A percentile compares a stretch with the other conserved stretches of the same genome.
Evolutionary conservation across 2,329 filamentous ascomycete species (phyloP).

Genomic region (Lecanicillium sp.): DNA sequence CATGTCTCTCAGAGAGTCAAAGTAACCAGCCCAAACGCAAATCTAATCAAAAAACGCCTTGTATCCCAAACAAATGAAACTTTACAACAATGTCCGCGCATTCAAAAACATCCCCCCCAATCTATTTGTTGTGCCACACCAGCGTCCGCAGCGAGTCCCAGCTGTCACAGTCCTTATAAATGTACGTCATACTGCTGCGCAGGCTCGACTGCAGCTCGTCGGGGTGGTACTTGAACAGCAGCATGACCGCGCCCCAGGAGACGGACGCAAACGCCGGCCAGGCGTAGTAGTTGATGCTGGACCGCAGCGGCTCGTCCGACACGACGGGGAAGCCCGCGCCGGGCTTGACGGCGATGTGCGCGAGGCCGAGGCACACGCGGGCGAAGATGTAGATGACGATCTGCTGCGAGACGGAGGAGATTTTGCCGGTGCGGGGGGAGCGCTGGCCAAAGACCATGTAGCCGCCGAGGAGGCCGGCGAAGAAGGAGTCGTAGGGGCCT

Average conservation of each 20-base stretch:
- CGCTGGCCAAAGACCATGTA: slow-evolving; percentile 83
- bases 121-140: slow-evolving; percentile 72
- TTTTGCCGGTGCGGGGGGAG: slow-evolving; percentile 56
- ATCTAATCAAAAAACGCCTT: no score
- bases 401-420: slow-evolving; percentile 84
- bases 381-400: slow-evolving; percentile 98
- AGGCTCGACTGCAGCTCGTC: slow-evolving; percentile 87
- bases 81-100: neutral
- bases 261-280: slow-evolving; percentile 91
- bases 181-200: slow-evolving; percentile 94
- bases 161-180: slow-evolving; percentile 82
- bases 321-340: slow-evolving; percentile 44
- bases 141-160: slow-evolving; percentile 86
- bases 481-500: slow-evolving; percentile 74
- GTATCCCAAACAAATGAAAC: neutral
- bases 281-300: slow-evolving; percentile 59
- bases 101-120: no score
- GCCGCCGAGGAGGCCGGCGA: slow-evolving; percentile 81
- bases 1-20: no score
- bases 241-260: slow-evolving; percentile 94
- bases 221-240: slow-evolving; percentile 86
- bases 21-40: no score
- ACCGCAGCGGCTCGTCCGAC: slow-evolving; percentile 41
- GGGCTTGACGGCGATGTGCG: slow-evolving; percentile 72
- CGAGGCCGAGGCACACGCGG: slow-evolving; percentile 76